phyloP scores from a whole-genome alignment of 371 early-diverging fungal species.

The Actinomucor elegans region DNA sequence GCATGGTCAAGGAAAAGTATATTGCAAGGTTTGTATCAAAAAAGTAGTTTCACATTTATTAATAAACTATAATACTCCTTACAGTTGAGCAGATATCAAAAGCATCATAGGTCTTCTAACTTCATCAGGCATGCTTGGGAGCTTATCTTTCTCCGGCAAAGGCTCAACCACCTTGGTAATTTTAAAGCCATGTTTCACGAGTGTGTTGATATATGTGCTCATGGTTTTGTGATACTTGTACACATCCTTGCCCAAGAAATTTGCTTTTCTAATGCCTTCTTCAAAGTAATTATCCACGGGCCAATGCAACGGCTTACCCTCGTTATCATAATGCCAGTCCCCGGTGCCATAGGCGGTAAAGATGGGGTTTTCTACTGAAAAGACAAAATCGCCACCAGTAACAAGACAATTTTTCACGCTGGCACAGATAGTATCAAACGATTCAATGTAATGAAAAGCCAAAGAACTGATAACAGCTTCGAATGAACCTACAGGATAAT shows the following conservation, averaged over 20 bases:
- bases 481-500: slow-evolving; percentile 10
- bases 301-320: slow-evolving; percentile 16
- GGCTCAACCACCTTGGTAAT: slow-evolving; percentile 18
- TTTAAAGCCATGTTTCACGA: slow-evolving; percentile 13
- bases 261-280: slow-evolving; percentile 7
- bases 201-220: slow-evolving; percentile 22
- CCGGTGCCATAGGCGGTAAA: slow-evolving; percentile 23
- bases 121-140: slow-evolving; percentile 9
- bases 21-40: background rate
- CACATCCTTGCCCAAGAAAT: slow-evolving; percentile 15
- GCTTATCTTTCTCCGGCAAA: slow-evolving; percentile 4
- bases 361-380: slow-evolving; percentile 24
- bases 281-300: slow-evolving; percentile 22
- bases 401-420: slow-evolving; percentile 1
- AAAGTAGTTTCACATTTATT: background rate
- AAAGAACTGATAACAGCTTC: slow-evolving; percentile 22
- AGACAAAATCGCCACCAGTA: slow-evolving; percentile 16
- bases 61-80: background rate
- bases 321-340: slow-evolving; percentile 12
- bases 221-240: slow-evolving; percentile 23
- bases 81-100: slow-evolving; percentile 13
- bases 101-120: slow-evolving; percentile 21
- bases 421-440: slow-evolving; percentile 11
- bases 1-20: no score
- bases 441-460: slow-evolving; percentile 19